phyloP scores from a whole-genome alignment of 2,329 filamentous ascomycete species.

The Emericellopsis cladophorae region DNA sequence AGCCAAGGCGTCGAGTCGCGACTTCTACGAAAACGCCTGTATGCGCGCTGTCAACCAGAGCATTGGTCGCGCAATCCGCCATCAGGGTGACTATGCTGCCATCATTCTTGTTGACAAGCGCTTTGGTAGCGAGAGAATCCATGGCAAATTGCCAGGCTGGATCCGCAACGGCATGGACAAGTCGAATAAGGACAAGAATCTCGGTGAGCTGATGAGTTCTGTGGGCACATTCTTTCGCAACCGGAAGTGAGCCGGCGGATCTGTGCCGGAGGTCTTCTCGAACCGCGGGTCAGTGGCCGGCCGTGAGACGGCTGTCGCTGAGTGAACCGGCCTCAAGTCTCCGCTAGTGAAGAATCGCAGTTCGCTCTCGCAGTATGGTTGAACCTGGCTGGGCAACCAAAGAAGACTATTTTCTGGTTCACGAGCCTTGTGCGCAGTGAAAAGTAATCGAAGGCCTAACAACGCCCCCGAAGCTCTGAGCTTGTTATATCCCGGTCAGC shows the following conservation, averaged over 20 bases:
- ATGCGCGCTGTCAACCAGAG: conserved; percentile 97
- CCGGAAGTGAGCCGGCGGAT: conserved; percentile 20
- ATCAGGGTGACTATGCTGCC: conserved; percentile 77
- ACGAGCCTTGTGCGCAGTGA: no score
- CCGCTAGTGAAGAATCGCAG: no score
- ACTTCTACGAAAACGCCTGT: conserved; percentile 88
- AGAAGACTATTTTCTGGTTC: no score
- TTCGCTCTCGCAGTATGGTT: no score
- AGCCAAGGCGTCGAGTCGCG: conserved; percentile 49
- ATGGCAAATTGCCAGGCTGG: conserved; percentile 76
- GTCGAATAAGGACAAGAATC: conserved; percentile 32
- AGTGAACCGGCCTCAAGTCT: no score
- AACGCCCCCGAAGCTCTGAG: no score
- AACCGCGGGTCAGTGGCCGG: no score
- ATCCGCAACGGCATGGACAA: conserved; percentile 58
- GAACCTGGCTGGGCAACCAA: no score
- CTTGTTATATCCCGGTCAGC: no score
- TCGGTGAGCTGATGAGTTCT: conserved; percentile 46
- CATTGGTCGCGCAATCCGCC: conserved; percentile 83
- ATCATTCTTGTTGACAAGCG: conserved; percentile 77
- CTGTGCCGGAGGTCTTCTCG: no score
- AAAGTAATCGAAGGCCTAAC: no score
- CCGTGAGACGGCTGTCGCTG: no score
- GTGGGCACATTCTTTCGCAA: conserved; percentile 45
- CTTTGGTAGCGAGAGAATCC: conserved; percentile 63